Percentiles rank a stretch among this genome's conserved stretches.
Evolutionary conservation across 2,329 filamentous ascomycete genomes (phyloP).

Genomic region (Epicoccum sorghinum): DNA sequence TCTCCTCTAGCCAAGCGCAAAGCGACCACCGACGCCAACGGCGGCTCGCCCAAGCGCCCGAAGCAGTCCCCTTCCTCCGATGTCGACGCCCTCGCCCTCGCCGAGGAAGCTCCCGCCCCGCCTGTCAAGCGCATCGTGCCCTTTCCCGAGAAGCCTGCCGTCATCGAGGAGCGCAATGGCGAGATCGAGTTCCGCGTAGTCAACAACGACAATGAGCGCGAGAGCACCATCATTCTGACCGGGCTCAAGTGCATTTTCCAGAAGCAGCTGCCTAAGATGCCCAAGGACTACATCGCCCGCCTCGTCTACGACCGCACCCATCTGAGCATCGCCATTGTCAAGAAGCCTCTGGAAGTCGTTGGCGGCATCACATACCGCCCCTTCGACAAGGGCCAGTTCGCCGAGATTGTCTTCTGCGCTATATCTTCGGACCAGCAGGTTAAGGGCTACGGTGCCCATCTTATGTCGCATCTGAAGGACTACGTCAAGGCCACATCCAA

Average conservation of each 20-base stretch:
- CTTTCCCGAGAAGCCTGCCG: conserved; percentile 92
- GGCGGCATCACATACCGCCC: conserved; percentile 95
- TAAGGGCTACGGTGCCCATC: conserved; percentile 95
- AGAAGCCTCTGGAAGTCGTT: conserved; percentile 93
- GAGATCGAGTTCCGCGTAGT: conserved; percentile 98
- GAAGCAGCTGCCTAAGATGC: conserved; percentile 98
- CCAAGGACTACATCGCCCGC: conserved; percentile 97
- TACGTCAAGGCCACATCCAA: conserved; percentile 96
- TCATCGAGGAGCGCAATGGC: conserved; percentile 89
- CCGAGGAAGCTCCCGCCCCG: conserved; percentile 46
- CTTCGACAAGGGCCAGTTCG: conserved; percentile 89
- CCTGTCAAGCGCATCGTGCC: conserved; percentile 70
- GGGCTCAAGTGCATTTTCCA: conserved; percentile 98
- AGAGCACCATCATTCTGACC: conserved; percentile 92
- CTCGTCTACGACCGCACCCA: conserved; percentile 97
- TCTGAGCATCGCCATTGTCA: conserved; percentile 94
- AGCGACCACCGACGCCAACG: conserved; percentile 71
- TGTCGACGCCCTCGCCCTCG: conserved; percentile 43
- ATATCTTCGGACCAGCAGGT: conserved; percentile 98
- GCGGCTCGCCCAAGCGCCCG: conserved; percentile 65
- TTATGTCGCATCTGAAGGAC: conserved; percentile 98
- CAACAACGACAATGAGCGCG: conserved; percentile 89
- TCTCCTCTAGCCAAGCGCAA: conserved; percentile 68
- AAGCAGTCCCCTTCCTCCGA: conserved; percentile 45
- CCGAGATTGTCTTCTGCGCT: conserved; percentile 98